Evolutionary conservation across 176 grass and related monocot genomes (phyloP).

Genomic region (Ananas comosus): DNA sequence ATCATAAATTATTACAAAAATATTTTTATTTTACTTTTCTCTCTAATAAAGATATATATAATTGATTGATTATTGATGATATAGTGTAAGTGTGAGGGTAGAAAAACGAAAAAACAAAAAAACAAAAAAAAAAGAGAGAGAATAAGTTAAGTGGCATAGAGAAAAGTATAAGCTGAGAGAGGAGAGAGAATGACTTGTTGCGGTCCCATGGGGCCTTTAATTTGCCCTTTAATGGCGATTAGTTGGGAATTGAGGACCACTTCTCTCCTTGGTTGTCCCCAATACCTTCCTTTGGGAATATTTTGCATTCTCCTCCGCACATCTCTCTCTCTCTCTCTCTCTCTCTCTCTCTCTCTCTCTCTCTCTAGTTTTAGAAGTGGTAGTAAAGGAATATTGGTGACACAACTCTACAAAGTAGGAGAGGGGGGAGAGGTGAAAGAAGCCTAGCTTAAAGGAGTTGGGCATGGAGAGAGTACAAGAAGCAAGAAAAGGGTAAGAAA

Average conservation of each 20-base stretch:
- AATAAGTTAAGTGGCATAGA: not conserved
- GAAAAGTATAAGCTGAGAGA: not conserved
- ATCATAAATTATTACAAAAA: too few species aligned
- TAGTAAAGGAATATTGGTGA: not conserved
- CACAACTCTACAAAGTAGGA: not conserved
- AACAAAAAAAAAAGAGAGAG: not conserved
- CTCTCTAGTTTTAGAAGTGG: not conserved
- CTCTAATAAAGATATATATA: too few species aligned
- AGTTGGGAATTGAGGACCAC: conserved; percentile 10
- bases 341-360: conserved; percentile 3
- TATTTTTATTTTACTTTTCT: too few species aligned
- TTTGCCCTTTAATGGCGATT: not conserved
- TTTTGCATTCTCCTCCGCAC: not conserved
- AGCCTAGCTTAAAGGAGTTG: not conserved
- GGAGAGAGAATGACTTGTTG: not conserved
- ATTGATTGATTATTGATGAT: too few species aligned
- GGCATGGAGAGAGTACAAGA: not conserved
- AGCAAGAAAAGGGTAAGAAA: not conserved
- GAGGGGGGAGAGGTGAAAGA: not conserved
- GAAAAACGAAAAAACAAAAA: too few species aligned
- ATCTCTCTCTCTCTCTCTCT: not conserved
- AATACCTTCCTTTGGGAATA: not conserved
- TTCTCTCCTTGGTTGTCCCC: not conserved
- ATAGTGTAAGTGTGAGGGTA: too few species aligned
- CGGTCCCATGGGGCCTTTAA: conserved; percentile 12